Base-by-base conservation (phyloP, 306 rosid genomes). In the Medicago ruthenica region DNA sequence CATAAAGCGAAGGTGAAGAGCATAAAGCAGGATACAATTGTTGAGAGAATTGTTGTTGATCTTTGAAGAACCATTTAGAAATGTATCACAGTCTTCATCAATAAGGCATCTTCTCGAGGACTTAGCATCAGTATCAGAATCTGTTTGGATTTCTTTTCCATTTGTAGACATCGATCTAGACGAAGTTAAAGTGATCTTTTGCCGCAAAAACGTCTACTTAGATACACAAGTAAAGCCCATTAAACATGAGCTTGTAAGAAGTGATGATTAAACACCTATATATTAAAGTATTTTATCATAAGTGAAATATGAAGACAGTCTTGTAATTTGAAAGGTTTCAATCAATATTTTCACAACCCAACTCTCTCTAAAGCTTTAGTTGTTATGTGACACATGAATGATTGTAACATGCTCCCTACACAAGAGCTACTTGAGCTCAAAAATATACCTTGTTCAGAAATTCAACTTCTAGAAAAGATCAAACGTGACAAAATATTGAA, bases 181-280 rank as follows among this genome's bases (percentile, higher is more conserved):
- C 6, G 92, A 82, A 20, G 83, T 81, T 76, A 88, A 80, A 86
- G 85, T 89, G 79, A 86, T 85, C 88, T 90, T 93, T 85, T 93
- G 98, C 74, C 97, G 88, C 85, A 90, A 72, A 76, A 93, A 93
- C 37, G 97, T 93, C 98, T 93, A 12, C 73, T 54, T 6, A 75
- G 48, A 79, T 50, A 63, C 78, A 63, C 81, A 77, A 71, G 67
- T 65, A 67, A 84, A 79, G 74, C 67, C 47, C 54, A 74, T 69
- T 48, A 78, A 57, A 57, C 50, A 70, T 13, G 39, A 75, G 31
- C 17, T 55, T 16, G 58, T 51, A 51, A 51, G 58, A 51, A 51
- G 58, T 51, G 58, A 17, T 51, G 1, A 21, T 57, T 57, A 21
- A 21, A 55, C 27, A 21, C 15, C 15, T 9, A 18, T 54, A 6